These are phyloP conservation scores for Trichoderma sp. DNA, from an alignment of 2,329 filamentous ascomycete genomes.

Conservation along the genomic window DNA sequence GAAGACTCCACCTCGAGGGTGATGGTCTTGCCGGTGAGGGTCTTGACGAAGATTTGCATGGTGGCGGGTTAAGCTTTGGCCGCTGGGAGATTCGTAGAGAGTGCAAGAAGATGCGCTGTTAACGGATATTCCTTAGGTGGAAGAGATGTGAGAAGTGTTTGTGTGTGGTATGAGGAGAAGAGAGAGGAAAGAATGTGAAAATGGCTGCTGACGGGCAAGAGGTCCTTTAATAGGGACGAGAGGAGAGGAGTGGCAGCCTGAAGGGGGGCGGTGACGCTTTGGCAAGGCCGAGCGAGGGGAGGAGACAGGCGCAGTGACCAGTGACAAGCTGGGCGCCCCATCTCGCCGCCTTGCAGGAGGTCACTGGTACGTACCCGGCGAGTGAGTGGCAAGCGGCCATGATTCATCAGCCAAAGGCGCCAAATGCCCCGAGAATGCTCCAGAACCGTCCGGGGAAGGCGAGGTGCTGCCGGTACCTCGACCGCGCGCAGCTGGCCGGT, in stretches of 20 bases:
- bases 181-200: conserved; percentile 24
- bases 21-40: conserved; percentile 70
- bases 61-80: conserved; percentile 37
- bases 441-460: conserved; percentile 35
- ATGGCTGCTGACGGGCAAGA: conserved; percentile 26
- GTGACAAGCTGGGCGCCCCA: conserved; percentile 21
- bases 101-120: conserved; percentile 17
- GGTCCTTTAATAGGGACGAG: conserved; percentile 32
- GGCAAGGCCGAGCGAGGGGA: conserved; percentile 28
- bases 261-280: conserved; percentile 22
- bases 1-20: conserved; percentile 73
- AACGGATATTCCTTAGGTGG: neutral
- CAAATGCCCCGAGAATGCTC: conserved; percentile 38
- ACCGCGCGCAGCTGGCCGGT: neutral
- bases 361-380: neutral
- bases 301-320: conserved; percentile 35
- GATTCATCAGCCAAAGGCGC: conserved; percentile 40
- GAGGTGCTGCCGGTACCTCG: conserved; percentile 27
- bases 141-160: neutral
- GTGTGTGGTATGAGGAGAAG: neutral
- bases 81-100: conserved; percentile 24
- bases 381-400: conserved; percentile 22
- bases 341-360: neutral
- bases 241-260: conserved; percentile 22
- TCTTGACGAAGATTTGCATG: conserved; percentile 99